Evolutionary conservation across 169 alveolate genomes (phyloP).

Genomic region (Plasmodium vivax): DNA sequence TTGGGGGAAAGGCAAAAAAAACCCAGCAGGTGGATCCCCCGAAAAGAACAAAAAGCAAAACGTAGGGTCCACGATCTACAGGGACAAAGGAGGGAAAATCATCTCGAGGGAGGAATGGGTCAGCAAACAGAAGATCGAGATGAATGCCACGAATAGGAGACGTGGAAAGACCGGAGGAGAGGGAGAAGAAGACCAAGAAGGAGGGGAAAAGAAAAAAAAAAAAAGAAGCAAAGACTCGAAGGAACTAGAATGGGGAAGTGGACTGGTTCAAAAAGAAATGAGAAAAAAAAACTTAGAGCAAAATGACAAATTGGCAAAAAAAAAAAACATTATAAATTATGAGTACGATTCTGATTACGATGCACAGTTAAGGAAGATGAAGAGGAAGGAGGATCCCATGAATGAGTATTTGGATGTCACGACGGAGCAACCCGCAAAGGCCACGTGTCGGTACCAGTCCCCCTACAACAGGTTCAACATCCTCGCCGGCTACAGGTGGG

Average conservation of each 20-base stretch:
- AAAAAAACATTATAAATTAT: slow-evolving; percentile 52
- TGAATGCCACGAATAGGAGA: neutral
- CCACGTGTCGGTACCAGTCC: slow-evolving; percentile 89
- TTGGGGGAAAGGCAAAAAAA: neutral
- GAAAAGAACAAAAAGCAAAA: neutral
- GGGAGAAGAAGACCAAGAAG: neutral
- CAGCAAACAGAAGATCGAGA: neutral
- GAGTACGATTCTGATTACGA: slow-evolving; percentile 72
- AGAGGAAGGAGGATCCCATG: slow-evolving; percentile 75
- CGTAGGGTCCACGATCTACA: slow-evolving; percentile 9
- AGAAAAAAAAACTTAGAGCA: slow-evolving; percentile 24
- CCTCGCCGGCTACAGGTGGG: slow-evolving; percentile 96
- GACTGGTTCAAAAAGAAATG: slow-evolving; percentile 68
- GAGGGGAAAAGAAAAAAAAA: neutral
- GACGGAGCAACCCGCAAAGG: slow-evolving; percentile 58
- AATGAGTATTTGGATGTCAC: slow-evolving; percentile 13
- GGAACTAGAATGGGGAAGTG: slow-evolving; percentile 56
- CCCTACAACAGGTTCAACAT: slow-evolving; percentile 93
- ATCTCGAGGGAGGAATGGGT: slow-evolving; percentile 72
- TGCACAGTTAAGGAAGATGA: slow-evolving; percentile 26
- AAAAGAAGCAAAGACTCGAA: neutral
- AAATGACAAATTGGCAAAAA: slow-evolving; percentile 44
- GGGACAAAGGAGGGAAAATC: slow-evolving; percentile 66
- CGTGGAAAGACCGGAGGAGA: neutral
- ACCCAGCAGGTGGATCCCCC: neutral